Evolutionary conservation across 176 grass and related monocot species (phyloP).

Genomic region (Cenchrus purpureus): DNA sequence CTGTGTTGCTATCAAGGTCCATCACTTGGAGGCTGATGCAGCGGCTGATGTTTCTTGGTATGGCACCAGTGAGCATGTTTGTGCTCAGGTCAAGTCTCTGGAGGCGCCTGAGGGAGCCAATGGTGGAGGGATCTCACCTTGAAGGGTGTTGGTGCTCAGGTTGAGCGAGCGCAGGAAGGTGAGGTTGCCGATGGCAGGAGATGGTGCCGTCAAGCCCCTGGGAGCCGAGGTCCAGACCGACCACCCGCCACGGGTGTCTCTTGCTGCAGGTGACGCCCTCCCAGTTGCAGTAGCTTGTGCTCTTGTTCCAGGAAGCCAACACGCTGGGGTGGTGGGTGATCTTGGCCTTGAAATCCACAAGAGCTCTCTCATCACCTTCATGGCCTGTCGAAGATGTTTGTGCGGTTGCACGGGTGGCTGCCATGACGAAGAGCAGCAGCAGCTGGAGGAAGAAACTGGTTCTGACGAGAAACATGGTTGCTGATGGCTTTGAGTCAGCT

Average conservation of each 20-base stretch:
- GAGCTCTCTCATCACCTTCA: not conserved
- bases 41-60: too few relatives aligned
- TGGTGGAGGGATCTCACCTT: conserved; percentile 14
- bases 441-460: not conserved
- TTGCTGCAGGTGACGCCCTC: conserved; percentile 1
- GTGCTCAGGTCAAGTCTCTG: too few relatives aligned
- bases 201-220: not conserved
- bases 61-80: too few relatives aligned
- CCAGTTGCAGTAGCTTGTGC: not conserved
- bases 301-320: conserved; percentile 26
- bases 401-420: not conserved
- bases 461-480: not conserved
- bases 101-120: not conserved
- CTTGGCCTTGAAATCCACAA: not conserved
- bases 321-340: not conserved
- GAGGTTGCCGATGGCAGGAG: too few relatives aligned
- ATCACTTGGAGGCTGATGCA: too few relatives aligned
- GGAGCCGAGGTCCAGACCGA: conserved; percentile 4
- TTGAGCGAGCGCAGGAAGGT: not conserved
- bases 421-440: not conserved
- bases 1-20: too few relatives aligned
- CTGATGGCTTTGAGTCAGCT: too few relatives aligned
- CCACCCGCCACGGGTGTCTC: not conserved
- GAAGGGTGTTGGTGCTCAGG: not conserved
- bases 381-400: not conserved